phyloP scores from a whole-genome alignment of 768 basidiomycete species.

The Mrakia hoshinonis region DNA sequence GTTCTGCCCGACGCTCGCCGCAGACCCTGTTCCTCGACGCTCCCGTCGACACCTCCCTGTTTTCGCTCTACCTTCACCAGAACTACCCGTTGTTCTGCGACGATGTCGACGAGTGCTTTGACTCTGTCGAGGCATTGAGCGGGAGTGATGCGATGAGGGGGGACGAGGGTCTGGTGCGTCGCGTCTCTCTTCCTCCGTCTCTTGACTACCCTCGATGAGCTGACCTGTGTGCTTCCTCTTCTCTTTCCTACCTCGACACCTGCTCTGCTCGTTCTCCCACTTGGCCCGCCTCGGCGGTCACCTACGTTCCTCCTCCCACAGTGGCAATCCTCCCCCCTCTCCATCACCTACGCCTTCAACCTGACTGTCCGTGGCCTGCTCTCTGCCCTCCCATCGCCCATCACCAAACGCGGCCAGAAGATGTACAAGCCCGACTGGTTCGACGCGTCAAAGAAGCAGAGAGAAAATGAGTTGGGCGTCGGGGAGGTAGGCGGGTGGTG shows the following conservation, averaged over 20 bases:
- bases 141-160: slow-evolving; percentile 39
- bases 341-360: slow-evolving; percentile 62
- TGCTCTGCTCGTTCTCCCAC: not conserved
- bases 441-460: slow-evolving; percentile 32
- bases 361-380: slow-evolving; percentile 69
- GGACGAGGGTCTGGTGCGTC: slow-evolving; percentile 41
- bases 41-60: slow-evolving; percentile 81
- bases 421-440: slow-evolving; percentile 78
- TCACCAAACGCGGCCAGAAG: slow-evolving; percentile 67
- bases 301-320: not conserved
- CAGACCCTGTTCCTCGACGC: slow-evolving; percentile 71
- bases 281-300: too few relatives aligned
- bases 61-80: slow-evolving; percentile 85
- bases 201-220: not conserved
- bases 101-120: slow-evolving; percentile 54
- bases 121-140: slow-evolving; percentile 35
- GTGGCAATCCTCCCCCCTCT: slow-evolving; percentile 27
- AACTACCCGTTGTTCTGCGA: slow-evolving; percentile 81
- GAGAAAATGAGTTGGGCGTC: slow-evolving; percentile 32
- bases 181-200: not conserved
- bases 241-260: not conserved
- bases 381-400: slow-evolving; percentile 80
- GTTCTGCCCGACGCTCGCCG: too few relatives aligned
- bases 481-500: slow-evolving; percentile 33
- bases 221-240: too few relatives aligned